Evolutionary conservation across 148 eudicot genomes (phyloP).

Genomic region (Nyssa sinensis): DNA sequence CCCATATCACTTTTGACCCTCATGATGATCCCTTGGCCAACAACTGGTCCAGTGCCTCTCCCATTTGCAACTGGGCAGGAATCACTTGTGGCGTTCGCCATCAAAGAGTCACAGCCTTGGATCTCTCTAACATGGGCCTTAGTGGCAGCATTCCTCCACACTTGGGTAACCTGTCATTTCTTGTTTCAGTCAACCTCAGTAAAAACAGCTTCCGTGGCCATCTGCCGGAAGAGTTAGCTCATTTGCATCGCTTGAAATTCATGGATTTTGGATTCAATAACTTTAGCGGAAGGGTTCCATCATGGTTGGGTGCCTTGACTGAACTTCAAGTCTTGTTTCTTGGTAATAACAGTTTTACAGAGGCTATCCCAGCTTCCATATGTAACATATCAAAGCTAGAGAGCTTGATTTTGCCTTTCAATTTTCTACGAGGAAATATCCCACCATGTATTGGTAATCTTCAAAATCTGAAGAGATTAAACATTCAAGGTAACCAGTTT

Average conservation of each 20-base stretch:
- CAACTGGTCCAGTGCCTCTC: not conserved
- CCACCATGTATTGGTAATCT: no score
- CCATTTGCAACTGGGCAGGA: constrained; percentile 17
- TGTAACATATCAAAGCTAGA: no score
- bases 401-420: no score
- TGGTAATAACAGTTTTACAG: no score
- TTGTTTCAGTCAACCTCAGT: constrained; percentile 7
- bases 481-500: not conserved
- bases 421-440: no score
- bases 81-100: constrained; percentile 3
- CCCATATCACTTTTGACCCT: not conserved
- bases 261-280: not conserved
- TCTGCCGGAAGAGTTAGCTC: not conserved
- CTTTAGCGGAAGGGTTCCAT: no score
- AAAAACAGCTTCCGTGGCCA: constrained; percentile 5
- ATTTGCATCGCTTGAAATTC: not conserved
- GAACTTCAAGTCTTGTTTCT: no score
- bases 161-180: constrained; percentile 14
- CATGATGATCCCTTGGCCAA: not conserved
- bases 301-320: no score
- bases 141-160: constrained; percentile 12
- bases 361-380: no score
- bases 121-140: constrained; percentile 2
- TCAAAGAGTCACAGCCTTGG: constrained; percentile 13
- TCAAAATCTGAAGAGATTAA: not conserved